These are phyloP conservation scores for Daphne laureola DNA, from an alignment of 441 rosid species.

Conservation along the genomic window DNA sequence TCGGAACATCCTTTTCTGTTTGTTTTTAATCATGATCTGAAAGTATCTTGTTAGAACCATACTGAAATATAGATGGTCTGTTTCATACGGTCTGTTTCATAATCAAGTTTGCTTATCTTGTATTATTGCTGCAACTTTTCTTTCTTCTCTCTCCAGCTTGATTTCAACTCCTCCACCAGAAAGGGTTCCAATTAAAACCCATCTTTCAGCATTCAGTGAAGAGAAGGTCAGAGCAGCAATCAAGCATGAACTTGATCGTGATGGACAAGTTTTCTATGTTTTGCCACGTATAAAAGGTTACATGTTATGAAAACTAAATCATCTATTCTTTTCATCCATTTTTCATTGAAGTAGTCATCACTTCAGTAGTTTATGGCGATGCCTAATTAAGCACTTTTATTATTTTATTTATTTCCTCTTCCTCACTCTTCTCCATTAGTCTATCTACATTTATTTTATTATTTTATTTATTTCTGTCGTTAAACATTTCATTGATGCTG, in stretches of 20 bases:
- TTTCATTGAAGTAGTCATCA: too few relatives aligned
- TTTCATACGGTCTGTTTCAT: background rate
- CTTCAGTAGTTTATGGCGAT: too few relatives aligned
- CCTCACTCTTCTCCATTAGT: too few relatives aligned
- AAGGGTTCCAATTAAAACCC: slow-evolving; percentile 94
- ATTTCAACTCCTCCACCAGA: slow-evolving; percentile 98
- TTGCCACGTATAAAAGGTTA: slow-evolving; percentile 95
- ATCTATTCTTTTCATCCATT: too few relatives aligned
- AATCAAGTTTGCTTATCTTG: slow-evolving; percentile 1
- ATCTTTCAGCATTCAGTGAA: slow-evolving; percentile 58
- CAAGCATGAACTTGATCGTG: slow-evolving; percentile 74
- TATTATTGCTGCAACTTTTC: slow-evolving; percentile 4
- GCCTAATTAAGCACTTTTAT: too few relatives aligned
- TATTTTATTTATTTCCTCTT: too few relatives aligned
- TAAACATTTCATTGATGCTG: too few relatives aligned
- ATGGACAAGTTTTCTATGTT: slow-evolving; percentile 94
- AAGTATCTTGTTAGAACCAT: slow-evolving; percentile 1
- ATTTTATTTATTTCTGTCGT: too few relatives aligned
- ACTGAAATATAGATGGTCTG: background rate
- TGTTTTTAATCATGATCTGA: slow-evolving; percentile 1
- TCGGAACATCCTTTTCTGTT: slow-evolving; percentile 6
- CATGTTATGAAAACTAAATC: background rate
- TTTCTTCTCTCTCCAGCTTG: slow-evolving; percentile 46
- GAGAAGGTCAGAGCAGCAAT: slow-evolving; percentile 66
- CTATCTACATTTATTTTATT: too few relatives aligned